Conservation (phyloP, 2,329 filamentous ascomycete genomes). For the Claviceps sp. region DNA sequence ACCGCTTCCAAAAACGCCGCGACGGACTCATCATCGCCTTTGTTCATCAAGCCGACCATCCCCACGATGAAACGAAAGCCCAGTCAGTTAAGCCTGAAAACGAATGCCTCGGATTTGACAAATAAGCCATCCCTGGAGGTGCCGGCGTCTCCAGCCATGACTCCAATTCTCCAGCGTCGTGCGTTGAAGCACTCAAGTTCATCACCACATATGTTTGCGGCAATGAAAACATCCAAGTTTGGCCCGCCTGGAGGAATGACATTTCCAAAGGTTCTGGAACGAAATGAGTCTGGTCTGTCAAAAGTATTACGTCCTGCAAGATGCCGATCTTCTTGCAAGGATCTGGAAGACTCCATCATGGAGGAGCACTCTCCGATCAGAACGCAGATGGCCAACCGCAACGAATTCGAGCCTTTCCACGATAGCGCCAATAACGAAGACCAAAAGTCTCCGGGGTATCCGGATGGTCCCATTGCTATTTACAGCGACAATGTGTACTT, state of each 20-base stretch:
- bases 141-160: conserved; percentile 40
- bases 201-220: conserved; percentile 51
- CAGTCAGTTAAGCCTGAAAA: conserved; percentile 66
- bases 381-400: conserved; percentile 47
- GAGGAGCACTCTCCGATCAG: conserved; percentile 47
- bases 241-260: conserved; percentile 50
- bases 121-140: conserved; percentile 36
- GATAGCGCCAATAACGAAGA: conserved; percentile 64
- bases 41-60: conserved; percentile 68
- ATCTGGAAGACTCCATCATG: conserved; percentile 30
- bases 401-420: conserved; percentile 41
- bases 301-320: conserved; percentile 41
- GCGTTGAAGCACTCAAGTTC: conserved; percentile 55
- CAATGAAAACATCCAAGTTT: conserved; percentile 44
- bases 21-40: conserved; percentile 57
- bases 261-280: conserved; percentile 45
- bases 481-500: conserved; percentile 67
- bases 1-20: conserved; percentile 35
- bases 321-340: conserved; percentile 20
- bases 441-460: conserved; percentile 70
- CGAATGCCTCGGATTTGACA: conserved; percentile 45
- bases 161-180: conserved; percentile 47
- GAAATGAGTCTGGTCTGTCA: conserved; percentile 47
- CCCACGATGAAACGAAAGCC: conserved; percentile 60
- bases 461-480: conserved; percentile 68